These are phyloP conservation scores for Plasmodium blacklocki DNA, from an alignment of 169 alveolate species.

Conservation along the genomic window DNA sequence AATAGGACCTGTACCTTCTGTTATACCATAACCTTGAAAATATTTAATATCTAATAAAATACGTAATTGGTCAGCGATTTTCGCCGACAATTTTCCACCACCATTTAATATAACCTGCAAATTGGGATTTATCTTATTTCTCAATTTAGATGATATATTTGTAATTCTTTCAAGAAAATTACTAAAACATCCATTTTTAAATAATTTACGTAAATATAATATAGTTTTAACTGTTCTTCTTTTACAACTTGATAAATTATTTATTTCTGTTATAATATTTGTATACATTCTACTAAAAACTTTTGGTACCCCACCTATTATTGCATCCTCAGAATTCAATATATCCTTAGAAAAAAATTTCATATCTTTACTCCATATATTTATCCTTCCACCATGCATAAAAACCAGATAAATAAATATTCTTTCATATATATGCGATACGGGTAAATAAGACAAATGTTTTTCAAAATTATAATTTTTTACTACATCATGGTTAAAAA, in stretches of 20 bases:
- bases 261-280: constrained; percentile 14
- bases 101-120: constrained; percentile 17
- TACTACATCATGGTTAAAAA: not conserved
- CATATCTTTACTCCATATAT: constrained; percentile 38
- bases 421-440: constrained; percentile 96
- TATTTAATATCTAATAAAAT: constrained; percentile 7
- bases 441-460: constrained; percentile 94
- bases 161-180: constrained; percentile 7
- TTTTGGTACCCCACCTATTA: constrained; percentile 60
- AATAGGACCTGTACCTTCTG: constrained; percentile 42
- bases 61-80: constrained; percentile 24
- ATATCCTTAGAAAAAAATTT: constrained; percentile 8
- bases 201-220: not conserved
- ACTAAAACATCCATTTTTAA: constrained; percentile 1
- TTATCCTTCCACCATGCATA: constrained; percentile 7
- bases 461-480: not conserved
- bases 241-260: constrained; percentile 16
- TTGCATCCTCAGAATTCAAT: not conserved
- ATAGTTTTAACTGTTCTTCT: constrained; percentile 6
- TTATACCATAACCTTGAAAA: constrained; percentile 71
- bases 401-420: constrained; percentile 74
- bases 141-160: constrained; percentile 20
- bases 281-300: constrained; percentile 31
- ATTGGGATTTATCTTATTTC: constrained; percentile 25
- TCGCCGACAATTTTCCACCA: constrained; percentile 49